These are phyloP conservation scores for Russula foetens DNA, from an alignment of 768 basidiomycete species.

Conservation along the genomic window DNA sequence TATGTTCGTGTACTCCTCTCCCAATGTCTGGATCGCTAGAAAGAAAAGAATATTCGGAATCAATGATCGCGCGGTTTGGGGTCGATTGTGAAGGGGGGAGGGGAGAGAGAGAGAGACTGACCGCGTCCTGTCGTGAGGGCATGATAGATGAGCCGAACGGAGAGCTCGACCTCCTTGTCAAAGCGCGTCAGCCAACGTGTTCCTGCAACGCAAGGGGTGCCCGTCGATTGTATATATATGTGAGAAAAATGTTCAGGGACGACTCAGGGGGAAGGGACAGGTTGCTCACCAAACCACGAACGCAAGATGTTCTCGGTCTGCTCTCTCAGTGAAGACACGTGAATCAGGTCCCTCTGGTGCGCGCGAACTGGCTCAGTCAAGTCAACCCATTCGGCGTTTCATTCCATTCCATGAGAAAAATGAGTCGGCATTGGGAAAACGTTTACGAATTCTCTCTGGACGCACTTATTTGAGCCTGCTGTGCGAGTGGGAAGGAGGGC, in stretches of 20 bases:
- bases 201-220: slow-evolving; percentile 34
- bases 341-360: slow-evolving; percentile 75
- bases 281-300: slow-evolving; percentile 61
- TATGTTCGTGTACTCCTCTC: slow-evolving; percentile 87
- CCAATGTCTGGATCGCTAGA: slow-evolving; percentile 70
- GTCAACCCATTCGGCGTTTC: slow-evolving; percentile 12
- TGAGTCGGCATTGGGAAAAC: background rate
- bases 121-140: slow-evolving; percentile 70
- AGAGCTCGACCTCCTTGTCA: slow-evolving; percentile 72
- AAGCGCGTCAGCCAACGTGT: slow-evolving; percentile 73
- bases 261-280: background rate
- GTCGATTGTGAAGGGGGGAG: background rate
- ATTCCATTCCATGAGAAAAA: background rate
- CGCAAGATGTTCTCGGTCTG: slow-evolving; percentile 68
- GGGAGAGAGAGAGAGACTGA: slow-evolving; percentile 25
- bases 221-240: slow-evolving; percentile 5
- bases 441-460: slow-evolving; percentile 16
- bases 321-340: slow-evolving; percentile 65
- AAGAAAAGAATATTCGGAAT: background rate
- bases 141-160: slow-evolving; percentile 62
- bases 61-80: slow-evolving; percentile 1
- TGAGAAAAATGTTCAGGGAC: background rate
- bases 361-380: slow-evolving; percentile 54
- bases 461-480: slow-evolving; percentile 84
- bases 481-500: slow-evolving; percentile 56